Conservation (phyloP, 805 yeast species). For the Candida golubevii region DNA sequence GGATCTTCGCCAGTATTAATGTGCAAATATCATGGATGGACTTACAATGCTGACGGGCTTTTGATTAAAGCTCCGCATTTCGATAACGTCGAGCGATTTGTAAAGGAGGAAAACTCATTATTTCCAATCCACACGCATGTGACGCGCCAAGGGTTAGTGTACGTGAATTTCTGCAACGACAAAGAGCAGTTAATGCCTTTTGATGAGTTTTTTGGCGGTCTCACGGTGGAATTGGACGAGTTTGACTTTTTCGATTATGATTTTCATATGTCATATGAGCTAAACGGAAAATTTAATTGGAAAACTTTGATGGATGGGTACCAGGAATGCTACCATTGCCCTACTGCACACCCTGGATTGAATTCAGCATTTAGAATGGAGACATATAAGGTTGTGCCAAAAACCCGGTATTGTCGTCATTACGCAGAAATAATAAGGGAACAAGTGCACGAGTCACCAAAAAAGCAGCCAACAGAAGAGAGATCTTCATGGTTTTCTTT, state of each 20-base stretch:
- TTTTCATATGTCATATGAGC: conserved; percentile 60
- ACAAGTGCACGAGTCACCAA: conserved; percentile 15
- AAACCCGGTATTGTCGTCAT: conserved; percentile 56
- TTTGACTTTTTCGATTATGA: conserved; percentile 59
- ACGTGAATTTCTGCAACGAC: conserved; percentile 44
- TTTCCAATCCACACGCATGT: conserved; percentile 51
- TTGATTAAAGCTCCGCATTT: conserved; percentile 61
- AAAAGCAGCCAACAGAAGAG: conserved; percentile 17
- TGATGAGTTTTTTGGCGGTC: conserved; percentile 49
- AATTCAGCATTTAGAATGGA: conserved; percentile 56
- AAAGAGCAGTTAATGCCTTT: conserved; percentile 47
- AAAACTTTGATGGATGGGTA: conserved; percentile 65
- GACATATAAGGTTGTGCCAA: conserved; percentile 62
- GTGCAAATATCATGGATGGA: conserved; percentile 64
- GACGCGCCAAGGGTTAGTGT: conserved; percentile 54
- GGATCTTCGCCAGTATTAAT: conserved; percentile 58
- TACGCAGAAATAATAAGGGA: conserved; percentile 49
- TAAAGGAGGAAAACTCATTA: conserved; percentile 50
- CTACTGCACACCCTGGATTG: conserved; percentile 63
- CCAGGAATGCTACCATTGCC: conserved; percentile 66
- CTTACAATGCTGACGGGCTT: conserved; percentile 56
- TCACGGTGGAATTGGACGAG: conserved; percentile 50
- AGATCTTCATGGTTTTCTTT: conserved; percentile 49
- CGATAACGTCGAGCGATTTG: conserved; percentile 55
- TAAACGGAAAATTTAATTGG: conserved; percentile 64